phyloP scores from a whole-genome alignment of 2,329 filamentous ascomycete genomes.

The Beauveria australis region DNA sequence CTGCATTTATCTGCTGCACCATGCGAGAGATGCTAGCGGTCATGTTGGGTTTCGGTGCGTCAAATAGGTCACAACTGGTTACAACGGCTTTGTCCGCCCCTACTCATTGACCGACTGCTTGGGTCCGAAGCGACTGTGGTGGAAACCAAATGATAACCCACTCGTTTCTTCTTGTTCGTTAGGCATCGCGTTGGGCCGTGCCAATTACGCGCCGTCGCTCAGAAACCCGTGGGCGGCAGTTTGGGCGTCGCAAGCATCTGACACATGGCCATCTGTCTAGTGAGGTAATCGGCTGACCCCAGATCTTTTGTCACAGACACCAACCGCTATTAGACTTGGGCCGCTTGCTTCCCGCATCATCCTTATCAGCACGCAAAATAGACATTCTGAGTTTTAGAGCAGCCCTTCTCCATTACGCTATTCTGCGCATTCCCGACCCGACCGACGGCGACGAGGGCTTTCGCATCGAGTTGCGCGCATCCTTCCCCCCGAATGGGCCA shows the following conservation, averaged over 20 bases:
- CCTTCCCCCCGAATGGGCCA: neutral
- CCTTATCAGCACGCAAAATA: neutral
- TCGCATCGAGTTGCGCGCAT: neutral
- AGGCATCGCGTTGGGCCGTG: neutral
- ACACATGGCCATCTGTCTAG: neutral
- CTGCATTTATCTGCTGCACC: neutral
- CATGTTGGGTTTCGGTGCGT: neutral
- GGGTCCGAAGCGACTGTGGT: neutral
- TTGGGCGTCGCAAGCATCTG: neutral
- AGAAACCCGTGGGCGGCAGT: neutral
- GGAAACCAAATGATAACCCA: neutral
- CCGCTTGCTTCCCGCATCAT: neutral
- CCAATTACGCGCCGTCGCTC: neutral
- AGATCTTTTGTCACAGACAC: neutral
- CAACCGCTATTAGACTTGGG: neutral
- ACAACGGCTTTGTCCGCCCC: neutral
- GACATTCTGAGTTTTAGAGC: neutral
- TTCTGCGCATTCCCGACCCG: neutral
- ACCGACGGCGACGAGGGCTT: neutral
- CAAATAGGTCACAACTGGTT: neutral
- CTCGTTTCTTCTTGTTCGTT: neutral
- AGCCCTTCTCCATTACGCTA: neutral
- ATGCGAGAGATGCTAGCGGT: neutral
- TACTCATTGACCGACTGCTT: neutral
- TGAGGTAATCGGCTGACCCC: conserved; percentile 6